These are phyloP conservation scores for Ceratobasidium sp. DNA, from an alignment of 1,284 basidiomycete genomes.

Conservation along the genomic window DNA sequence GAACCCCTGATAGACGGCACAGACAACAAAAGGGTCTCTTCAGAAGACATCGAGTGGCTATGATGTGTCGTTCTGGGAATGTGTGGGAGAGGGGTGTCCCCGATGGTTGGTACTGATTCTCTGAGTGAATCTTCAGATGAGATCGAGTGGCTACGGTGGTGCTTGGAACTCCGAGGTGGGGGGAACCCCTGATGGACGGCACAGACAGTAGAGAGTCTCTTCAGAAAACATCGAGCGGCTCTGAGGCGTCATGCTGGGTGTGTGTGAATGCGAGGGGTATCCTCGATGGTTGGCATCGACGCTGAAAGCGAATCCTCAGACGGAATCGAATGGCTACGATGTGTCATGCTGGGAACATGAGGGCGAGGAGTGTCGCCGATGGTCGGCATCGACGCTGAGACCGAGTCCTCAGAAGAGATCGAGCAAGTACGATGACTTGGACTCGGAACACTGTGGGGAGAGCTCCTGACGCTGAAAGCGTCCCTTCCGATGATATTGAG, in stretches of 20 bases:
- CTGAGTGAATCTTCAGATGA: neutral
- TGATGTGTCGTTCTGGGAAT: neutral
- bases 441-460: conserved; percentile 5
- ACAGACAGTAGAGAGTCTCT: neutral
- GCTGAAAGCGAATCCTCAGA: neutral
- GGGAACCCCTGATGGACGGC: neutral
- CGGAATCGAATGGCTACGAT: neutral
- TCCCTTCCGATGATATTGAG: neutral
- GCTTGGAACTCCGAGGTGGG: neutral
- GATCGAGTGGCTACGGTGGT: neutral
- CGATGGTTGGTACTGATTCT: neutral
- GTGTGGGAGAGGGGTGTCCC: neutral
- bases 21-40: too few relatives aligned
- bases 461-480: neutral
- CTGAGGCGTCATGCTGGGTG: neutral
- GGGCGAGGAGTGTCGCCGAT: neutral
- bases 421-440: neutral
- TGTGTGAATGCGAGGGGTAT: neutral
- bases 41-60: neutral
- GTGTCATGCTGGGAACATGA: neutral
- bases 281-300: conserved; percentile 4
- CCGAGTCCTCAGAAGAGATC: neutral
- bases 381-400: conserved; percentile 1
- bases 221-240: neutral
- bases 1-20: too few relatives aligned